Percentiles rank a stretch among this genome's conserved stretches.
Evolutionary conservation across 108 stramenopile species (phyloP).

Genomic region (Stephanodiscus minutulus): DNA sequence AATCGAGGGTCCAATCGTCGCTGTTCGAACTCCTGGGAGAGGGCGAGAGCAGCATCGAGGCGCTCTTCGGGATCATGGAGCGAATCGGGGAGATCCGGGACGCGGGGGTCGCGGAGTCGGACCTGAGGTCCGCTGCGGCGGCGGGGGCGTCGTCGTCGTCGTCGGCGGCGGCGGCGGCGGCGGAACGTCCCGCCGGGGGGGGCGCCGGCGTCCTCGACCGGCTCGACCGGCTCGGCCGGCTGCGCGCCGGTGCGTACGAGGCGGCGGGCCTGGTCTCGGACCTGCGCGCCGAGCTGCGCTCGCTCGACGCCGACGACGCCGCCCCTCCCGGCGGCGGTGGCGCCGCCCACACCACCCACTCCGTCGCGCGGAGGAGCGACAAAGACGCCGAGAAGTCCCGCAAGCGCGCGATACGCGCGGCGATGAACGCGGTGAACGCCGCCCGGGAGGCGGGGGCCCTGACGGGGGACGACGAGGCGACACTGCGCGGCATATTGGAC

Average conservation of each 20-base stretch:
- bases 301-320: not conserved
- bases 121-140: slow-evolving; percentile 17
- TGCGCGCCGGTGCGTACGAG: slow-evolving; percentile 65
- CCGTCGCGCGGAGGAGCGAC: slow-evolving; percentile 61
- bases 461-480: slow-evolving; percentile 57
- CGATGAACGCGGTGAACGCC: slow-evolving; percentile 56
- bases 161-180: no score
- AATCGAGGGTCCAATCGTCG: slow-evolving; percentile 21
- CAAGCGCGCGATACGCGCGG: slow-evolving; percentile 69
- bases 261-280: slow-evolving; percentile 67
- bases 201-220: slow-evolving; percentile 32
- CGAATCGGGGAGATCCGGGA: slow-evolving; percentile 2
- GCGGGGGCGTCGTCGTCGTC: no score
- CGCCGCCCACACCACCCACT: slow-evolving; percentile 58
- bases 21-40: slow-evolving; percentile 44
- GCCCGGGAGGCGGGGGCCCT: slow-evolving; percentile 83
- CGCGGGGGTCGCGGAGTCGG: slow-evolving; percentile 17
- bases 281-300: slow-evolving; percentile 55
- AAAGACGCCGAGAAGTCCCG: slow-evolving; percentile 57
- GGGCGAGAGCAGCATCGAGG: slow-evolving; percentile 16
- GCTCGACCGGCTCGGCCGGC: slow-evolving; percentile 35
- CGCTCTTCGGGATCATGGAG: slow-evolving; percentile 26
- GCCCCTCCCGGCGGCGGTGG: not conserved
- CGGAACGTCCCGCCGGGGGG: not conserved
- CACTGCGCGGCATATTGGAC: not conserved